Base-by-base conservation (phyloP, 192 early-diverging fungal species). In the Mycoemilia scoparia region DNA sequence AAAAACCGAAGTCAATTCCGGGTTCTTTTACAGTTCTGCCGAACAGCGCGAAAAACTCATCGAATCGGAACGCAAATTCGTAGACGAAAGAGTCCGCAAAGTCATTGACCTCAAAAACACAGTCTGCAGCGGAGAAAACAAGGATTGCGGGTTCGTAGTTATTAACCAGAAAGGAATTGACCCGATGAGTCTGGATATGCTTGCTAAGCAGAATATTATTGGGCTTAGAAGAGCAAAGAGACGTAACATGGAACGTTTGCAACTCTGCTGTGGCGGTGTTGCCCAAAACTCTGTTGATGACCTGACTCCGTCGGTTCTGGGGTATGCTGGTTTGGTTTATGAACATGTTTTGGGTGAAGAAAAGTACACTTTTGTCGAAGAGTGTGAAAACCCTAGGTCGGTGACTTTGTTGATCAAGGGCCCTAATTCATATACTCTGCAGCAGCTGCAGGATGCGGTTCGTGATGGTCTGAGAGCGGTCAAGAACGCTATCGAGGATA, bases 111-210 rank as follows among this genome's bases (percentile, higher is more conserved):
- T 98, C 46, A 98, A 96, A 66, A 95, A 92, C 53, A 49, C 60
- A n/a, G 84, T 98, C 19, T 91, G 87, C 72, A 66, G 67, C 25
- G 79, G 75, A 13, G 70, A 60, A 24, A 69, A 81, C 51, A 73
- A 79, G 42, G 52, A 68, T 32, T 79, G 84, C 55, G 81, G 84
- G 25, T 98, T 98, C 54, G 85, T 96, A 12, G 66, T 98, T 27
- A 77, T 98, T 56, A 98, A 98, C 72, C 95, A 98, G 55, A 98
- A 98, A 73, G 95, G 95, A 33, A 90, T 98, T 42, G 95, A 98
- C 47, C 95, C 95, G 14, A 64, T 98, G 32, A 89, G 87, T 39
- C 67, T 98, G 34, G 95, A 98, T 62, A 69, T 96, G 14, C 66
- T 98, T 45, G 86, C 86, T 43, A 96, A 96, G 71, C 75, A 96